A percentile compares a stretch with the other conserved stretches of the same genome.
phyloP scores from a whole-genome alignment of 2,329 filamentous ascomycete genomes.

The Balansia obtecta region DNA sequence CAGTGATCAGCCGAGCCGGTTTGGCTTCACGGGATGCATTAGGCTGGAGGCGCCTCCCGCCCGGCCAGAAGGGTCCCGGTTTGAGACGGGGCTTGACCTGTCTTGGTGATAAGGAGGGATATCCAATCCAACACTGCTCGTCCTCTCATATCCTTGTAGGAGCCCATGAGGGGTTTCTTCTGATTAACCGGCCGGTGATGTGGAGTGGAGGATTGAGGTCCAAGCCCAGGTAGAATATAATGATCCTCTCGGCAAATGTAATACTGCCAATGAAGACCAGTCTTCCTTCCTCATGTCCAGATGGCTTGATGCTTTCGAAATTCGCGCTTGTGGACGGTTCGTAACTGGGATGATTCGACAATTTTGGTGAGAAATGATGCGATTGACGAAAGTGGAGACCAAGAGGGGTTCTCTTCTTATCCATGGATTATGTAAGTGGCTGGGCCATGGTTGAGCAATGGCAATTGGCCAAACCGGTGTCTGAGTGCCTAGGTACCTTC shows the following conservation, averaged over 20 bases:
- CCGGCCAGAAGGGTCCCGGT: neutral
- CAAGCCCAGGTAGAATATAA: neutral
- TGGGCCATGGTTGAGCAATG: neutral
- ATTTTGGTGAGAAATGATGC: neutral
- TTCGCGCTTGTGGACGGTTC: neutral
- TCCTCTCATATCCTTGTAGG: no score
- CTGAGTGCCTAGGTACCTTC: no score
- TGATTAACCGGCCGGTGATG: no score
- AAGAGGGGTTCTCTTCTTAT: neutral
- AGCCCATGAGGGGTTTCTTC: no score
- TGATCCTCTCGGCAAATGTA: neutral
- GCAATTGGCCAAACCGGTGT: neutral
- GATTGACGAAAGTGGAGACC: neutral
- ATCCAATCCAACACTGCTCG: no score
- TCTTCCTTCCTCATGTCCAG: neutral
- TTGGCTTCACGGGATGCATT: neutral
- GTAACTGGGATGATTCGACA: neutral
- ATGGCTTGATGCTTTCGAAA: neutral
- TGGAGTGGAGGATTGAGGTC: no score
- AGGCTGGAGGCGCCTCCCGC: neutral
- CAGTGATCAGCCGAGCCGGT: neutral
- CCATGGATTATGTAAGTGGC: neutral
- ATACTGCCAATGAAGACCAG: neutral
- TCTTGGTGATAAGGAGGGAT: neutral
- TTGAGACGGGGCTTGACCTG: neutral